Conservation (phyloP, 2,329 filamentous ascomycete species). For the Colletotrichum sp. region DNA sequence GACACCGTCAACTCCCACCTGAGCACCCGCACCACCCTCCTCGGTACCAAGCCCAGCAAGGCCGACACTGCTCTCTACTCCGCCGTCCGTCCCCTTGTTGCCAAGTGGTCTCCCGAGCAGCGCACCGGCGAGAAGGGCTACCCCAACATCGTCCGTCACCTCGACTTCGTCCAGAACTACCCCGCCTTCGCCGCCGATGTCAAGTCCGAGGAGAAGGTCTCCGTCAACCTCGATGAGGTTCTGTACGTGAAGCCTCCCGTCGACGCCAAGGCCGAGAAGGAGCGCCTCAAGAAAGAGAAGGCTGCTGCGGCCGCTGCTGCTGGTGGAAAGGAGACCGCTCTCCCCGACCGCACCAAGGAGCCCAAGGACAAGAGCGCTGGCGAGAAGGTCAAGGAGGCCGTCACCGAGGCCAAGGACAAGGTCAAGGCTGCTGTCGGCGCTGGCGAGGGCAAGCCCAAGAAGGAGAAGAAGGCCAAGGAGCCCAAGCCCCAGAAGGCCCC, state of each 20-base stretch:
- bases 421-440: slow-evolving; percentile 44
- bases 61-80: slow-evolving; percentile 87
- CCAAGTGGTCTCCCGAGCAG: slow-evolving; percentile 83
- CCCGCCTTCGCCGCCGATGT: slow-evolving; percentile 75
- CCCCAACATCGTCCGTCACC: slow-evolving; percentile 87
- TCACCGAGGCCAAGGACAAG: slow-evolving; percentile 52
- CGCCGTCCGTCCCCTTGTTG: slow-evolving; percentile 76
- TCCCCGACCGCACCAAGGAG: slow-evolving; percentile 67
- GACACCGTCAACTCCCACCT: slow-evolving; percentile 86
- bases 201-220: slow-evolving; percentile 75
- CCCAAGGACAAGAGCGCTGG: slow-evolving; percentile 63
- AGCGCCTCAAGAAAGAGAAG: slow-evolving; percentile 96
- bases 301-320: slow-evolving; percentile 65
- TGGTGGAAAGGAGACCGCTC: slow-evolving; percentile 46
- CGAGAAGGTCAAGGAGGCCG: slow-evolving; percentile 52
- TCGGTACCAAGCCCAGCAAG: slow-evolving; percentile 87
- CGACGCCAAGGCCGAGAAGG: slow-evolving; percentile 94
- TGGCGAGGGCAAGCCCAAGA: slow-evolving; percentile 60
- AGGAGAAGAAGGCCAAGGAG: slow-evolving; percentile 90
- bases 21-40: slow-evolving; percentile 83
- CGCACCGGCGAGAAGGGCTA: slow-evolving; percentile 87
- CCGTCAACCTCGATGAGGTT: slow-evolving; percentile 79
- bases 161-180: slow-evolving; percentile 96
- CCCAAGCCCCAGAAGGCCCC: slow-evolving; percentile 75
- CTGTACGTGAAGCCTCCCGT: slow-evolving; percentile 87